Conservation (phyloP, 1,139 yeast species). For the Hansenula lynferdii region DNA sequence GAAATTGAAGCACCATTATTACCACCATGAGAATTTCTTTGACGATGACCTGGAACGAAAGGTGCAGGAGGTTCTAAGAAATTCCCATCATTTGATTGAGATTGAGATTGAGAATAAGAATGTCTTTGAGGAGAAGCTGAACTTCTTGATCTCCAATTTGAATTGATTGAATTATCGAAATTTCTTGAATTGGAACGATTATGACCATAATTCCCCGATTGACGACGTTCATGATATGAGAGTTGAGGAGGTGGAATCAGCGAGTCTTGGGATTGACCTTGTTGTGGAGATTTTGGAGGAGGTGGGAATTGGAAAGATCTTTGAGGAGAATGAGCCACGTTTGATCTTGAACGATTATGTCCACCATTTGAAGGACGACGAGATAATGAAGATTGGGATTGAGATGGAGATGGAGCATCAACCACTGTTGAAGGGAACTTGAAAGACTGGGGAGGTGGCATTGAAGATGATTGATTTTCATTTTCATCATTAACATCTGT, state of each 20-base stretch:
- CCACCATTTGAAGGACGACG: conserved; percentile 6
- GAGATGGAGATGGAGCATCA: conserved; percentile 19
- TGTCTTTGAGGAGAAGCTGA: conserved; percentile 28
- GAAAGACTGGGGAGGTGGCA: conserved; percentile 32
- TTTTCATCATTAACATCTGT: conserved; percentile 10
- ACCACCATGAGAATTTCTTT: conserved; percentile 67
- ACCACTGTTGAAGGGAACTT: conserved; percentile 50
- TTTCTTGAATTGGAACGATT: conserved; percentile 49
- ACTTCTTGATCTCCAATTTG: conserved; percentile 52
- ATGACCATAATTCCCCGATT: conserved; percentile 37
- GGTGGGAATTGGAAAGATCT: conserved; percentile 38
- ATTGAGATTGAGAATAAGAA: conserved; percentile 12
- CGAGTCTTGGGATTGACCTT: conserved; percentile 3
- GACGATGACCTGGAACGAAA: conserved; percentile 79
- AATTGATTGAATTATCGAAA: conserved; percentile 37
- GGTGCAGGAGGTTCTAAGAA: conserved; percentile 48
- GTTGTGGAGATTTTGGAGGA: conserved; percentile 30
- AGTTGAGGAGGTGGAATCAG: conserved; percentile 19
- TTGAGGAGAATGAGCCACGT: conserved; percentile 30
- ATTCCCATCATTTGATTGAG: conserved; percentile 13
- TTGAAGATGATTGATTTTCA: conserved; percentile 1
- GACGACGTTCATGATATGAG: conserved; percentile 36
- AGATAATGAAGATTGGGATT: neutral
- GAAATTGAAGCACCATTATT: conserved; percentile 61
- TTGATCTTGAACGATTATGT: conserved; percentile 23